Percentiles rank a stretch among this genome's conserved stretches.
Evolutionary conservation across 441 rosid species (phyloP).

Genomic region (Macaranga tanarius): DNA sequence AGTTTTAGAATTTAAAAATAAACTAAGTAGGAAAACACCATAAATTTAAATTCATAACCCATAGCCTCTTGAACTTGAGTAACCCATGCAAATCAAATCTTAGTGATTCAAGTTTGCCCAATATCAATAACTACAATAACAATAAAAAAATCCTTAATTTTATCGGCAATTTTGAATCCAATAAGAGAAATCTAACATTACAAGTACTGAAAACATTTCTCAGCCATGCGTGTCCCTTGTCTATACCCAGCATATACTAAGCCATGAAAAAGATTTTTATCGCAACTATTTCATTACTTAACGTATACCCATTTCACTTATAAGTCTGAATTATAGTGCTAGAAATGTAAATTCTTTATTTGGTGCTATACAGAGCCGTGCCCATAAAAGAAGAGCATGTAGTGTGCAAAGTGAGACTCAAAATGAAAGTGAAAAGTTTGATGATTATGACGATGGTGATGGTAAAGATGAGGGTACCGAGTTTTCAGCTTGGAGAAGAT

Average conservation of each 20-base stretch:
- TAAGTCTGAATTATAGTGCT: neutral
- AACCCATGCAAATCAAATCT: too few relatives aligned
- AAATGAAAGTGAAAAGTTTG: conserved; percentile 23
- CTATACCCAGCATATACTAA: conserved; percentile 18
- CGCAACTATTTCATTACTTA: conserved; percentile 23
- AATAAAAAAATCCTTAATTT: too few relatives aligned
- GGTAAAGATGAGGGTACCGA: conserved; percentile 31
- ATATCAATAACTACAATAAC: too few relatives aligned
- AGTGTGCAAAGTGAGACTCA: conserved; percentile 31
- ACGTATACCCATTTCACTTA: conserved; percentile 26
- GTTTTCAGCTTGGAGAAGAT: conserved; percentile 28
- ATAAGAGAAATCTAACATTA: too few relatives aligned
- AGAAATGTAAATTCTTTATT: conserved; percentile 7
- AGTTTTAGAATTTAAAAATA: too few relatives aligned
- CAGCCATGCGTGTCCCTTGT: conserved; percentile 22
- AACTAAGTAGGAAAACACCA: too few relatives aligned
- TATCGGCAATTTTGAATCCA: too few relatives aligned
- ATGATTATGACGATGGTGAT: conserved; percentile 21
- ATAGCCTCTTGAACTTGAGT: too few relatives aligned
- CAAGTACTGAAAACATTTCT: too few relatives aligned
- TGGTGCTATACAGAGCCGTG: conserved; percentile 21
- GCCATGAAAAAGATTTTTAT: conserved; percentile 17
- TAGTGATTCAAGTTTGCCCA: too few relatives aligned
- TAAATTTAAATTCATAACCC: too few relatives aligned
- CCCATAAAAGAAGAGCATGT: conserved; percentile 20